Evolutionary conservation across 2,329 filamentous ascomycete genomes (phyloP), one percentile per base, ranked within the genome.

Genomic region (Colletotrichum spaethianum): DNA sequence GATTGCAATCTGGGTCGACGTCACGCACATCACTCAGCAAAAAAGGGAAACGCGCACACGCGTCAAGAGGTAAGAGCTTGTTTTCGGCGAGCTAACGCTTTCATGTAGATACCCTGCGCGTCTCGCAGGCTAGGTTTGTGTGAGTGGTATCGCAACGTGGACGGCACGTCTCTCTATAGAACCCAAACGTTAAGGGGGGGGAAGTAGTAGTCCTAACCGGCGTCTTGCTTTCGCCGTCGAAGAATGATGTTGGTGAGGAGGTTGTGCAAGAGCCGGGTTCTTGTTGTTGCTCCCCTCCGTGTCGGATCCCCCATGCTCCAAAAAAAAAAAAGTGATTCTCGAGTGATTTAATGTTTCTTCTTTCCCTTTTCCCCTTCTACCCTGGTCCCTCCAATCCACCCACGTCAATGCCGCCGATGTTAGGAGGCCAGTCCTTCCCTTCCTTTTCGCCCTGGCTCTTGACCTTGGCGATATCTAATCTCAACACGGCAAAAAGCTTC

Each of bases 111-210:
- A 36, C 53, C 53, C 20, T 38, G 33, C 20, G 31, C 6, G 20
- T 23, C 53, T 56, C 20, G 53, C 53, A 56, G 31, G 53, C 20
- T 16, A 14, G 16, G n/a, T 23, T 46, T 26, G n/a, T 46, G 38
- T 46, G 36, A 40, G 42, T 42, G 53, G 63, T 66, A 57, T 65
- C 36, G 48, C 26, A 36, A 42, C 26, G 38, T 57, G 48, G 31
- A 65, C 42, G 36, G 53, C 38, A 65, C n/a, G 31, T 42, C 23
- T 63, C 31, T 33, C 46, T 53, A 40, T 14, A 8, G 26, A 36
- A 65, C 55, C 28, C 36, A 12, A 20, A 40, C 28, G 38, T 40
- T 28, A 11, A 65, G 44, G 38, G 52, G 31, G 33, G 11, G 20
- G 23, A 65, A 12, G 62, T 36, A 55, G 55, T n/a, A n/a, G n/a